A percentile compares a stretch with the other conserved stretches of the same genome.
phyloP scores from a whole-genome alignment of 140 eudicot genomes.

The Flaveria floridana region DNA sequence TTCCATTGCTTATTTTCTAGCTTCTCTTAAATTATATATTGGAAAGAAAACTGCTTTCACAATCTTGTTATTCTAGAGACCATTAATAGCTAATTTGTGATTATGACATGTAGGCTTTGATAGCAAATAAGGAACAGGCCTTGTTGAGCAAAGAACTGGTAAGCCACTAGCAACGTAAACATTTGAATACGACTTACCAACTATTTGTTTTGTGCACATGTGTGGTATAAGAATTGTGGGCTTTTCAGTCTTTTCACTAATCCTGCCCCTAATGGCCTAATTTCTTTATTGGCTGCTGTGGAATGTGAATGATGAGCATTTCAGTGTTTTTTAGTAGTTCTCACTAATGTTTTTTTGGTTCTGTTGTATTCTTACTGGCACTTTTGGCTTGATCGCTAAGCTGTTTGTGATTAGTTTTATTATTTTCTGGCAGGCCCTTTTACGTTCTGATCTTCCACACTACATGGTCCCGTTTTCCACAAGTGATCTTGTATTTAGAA shows the following conservation, averaged over 20 bases:
- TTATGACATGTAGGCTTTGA: conserved; percentile 52
- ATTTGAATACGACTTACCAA: conserved; percentile 13
- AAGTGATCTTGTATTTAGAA: conserved; percentile 56
- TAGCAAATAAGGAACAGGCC: conserved; percentile 76
- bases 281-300: neutral
- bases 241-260: neutral
- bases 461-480: conserved; percentile 88
- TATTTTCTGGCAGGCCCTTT: conserved; percentile 62
- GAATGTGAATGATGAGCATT: neutral
- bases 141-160: conserved; percentile 87
- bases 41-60: conserved; percentile 13
- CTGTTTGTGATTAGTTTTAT: neutral
- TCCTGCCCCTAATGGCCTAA: neutral
- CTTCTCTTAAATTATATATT: conserved; percentile 1
- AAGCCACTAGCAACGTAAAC: conserved; percentile 33
- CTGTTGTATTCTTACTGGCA: conserved; percentile 3
- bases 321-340: neutral
- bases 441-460: conserved; percentile 90
- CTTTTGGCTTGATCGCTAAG: neutral
- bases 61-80: neutral
- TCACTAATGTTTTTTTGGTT: neutral
- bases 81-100: conserved; percentile 9
- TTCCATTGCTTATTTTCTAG: conserved; percentile 24
- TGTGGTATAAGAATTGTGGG: conserved; percentile 7
- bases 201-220: conserved; percentile 12